Base-by-base conservation (phyloP, 2,329 filamentous ascomycete species). In the Fusarium piperis region DNA sequence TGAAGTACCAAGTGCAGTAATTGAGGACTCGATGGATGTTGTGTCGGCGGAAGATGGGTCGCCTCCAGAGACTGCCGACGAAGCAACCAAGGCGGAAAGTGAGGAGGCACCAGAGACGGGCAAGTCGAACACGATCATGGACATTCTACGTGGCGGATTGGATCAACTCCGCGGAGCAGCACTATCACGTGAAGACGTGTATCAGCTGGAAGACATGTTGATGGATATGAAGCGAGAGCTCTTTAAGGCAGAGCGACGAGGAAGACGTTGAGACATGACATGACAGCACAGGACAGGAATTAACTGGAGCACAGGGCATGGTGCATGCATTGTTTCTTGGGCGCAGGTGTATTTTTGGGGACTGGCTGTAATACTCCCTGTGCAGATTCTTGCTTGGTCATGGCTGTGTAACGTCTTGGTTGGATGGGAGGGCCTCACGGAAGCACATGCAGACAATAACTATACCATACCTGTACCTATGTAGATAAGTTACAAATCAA, bases 201-300 rank as follows among this genome's bases (percentile, higher is more conserved):
- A 90, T 65, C 86, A 91, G 78, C 86, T 96, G 72, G 93, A 96
- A 77, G 92, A 95, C 77, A 83, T 94, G 74, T 85, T 96, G 78
- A 93, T 95, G 83, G 92, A 95, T 79, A 89, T 95, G 71, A 91
- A 93, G 79, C 86, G 88, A 70, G 90, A 92, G 79, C 86, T 95
- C 58, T 93, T 92, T 78, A 89, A 91, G 62, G 93, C 93, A 16
- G 90, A 90, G 75, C 84, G 84, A 75, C 86, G 92, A 68, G 86
- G 88, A 38, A 80, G 86, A 65, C 70, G 83, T 52, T 75, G 80
- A 71, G 61, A 44, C 51, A 61, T 69, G 61, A 44, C 51, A 61
- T 69, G 59, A 65, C 52, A 23, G 20, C 20, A 44, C 39, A 23
- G 39, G 20, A 44, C 39, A 26, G 39, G 39, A 44, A 44, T 57